phyloP scores from a whole-genome alignment of 2,329 filamentous ascomycete species.

The Xylaria sp. region DNA sequence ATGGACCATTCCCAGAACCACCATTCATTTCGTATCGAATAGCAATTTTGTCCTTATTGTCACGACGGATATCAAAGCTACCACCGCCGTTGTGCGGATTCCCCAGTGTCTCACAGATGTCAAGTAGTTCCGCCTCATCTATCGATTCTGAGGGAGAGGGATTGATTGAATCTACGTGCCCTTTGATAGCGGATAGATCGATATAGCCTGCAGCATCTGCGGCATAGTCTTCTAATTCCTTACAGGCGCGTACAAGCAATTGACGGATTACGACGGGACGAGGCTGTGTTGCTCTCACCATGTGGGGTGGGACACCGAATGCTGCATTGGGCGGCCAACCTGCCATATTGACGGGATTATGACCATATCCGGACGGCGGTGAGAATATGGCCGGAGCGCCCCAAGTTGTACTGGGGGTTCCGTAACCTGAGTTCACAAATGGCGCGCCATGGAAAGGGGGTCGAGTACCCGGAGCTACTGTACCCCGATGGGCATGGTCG shows the following conservation, averaged over 20 bases:
- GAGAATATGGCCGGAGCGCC: constrained; percentile 54
- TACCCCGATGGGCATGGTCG: constrained; percentile 57
- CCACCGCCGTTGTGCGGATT: constrained; percentile 88
- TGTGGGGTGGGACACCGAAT: constrained; percentile 48
- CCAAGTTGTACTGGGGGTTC: constrained; percentile 51
- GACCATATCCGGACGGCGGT: constrained; percentile 60
- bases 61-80: constrained; percentile 76
- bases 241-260: constrained; percentile 82
- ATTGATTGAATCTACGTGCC: constrained; percentile 68
- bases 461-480: constrained; percentile 62
- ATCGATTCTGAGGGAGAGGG: constrained; percentile 59
- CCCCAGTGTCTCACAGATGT: constrained; percentile 91
- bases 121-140: constrained; percentile 75
- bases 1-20: constrained; percentile 54
- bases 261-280: constrained; percentile 76
- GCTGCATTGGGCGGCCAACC: constrained; percentile 48
- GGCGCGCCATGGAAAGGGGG: constrained; percentile 55
- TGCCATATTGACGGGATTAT: constrained; percentile 53
- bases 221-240: constrained; percentile 61
- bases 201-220: constrained; percentile 72
- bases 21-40: constrained; percentile 68
- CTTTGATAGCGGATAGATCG: constrained; percentile 73
- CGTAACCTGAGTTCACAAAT: constrained; percentile 57
- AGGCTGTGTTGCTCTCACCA: constrained; percentile 63
- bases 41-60: constrained; percentile 54